phyloP scores from a whole-genome alignment of 805 yeast species.

The Brettanomyces sp. region DNA sequence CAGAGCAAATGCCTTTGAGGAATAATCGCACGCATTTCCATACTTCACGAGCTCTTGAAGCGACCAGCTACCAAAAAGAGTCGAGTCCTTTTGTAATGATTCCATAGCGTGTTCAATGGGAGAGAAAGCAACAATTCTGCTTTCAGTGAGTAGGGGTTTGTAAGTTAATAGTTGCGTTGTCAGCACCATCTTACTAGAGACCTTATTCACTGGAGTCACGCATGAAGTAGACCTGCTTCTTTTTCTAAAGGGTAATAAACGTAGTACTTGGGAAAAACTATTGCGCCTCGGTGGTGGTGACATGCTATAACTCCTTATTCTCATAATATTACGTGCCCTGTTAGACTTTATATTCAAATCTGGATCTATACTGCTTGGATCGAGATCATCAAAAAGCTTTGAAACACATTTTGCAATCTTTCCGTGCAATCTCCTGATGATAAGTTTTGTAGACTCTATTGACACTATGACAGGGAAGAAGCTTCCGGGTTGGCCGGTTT shows the following conservation, averaged over 20 bases:
- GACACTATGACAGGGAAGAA: conserved; percentile 20
- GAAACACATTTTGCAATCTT: conserved; percentile 9
- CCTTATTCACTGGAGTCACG: background rate
- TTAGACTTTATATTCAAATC: conserved; percentile 17
- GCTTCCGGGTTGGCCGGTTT: background rate
- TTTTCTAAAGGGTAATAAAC: background rate
- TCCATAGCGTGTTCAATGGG: conserved; percentile 4
- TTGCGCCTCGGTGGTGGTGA: background rate
- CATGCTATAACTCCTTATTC: background rate
- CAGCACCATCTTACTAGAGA: background rate
- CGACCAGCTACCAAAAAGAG: conserved; percentile 12
- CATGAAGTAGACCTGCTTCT: background rate
- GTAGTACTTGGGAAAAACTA: background rate
- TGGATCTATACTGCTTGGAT: conserved; percentile 19
- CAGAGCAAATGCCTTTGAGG: conserved; percentile 21
- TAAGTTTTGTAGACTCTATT: conserved; percentile 25
- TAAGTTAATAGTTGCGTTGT: background rate
- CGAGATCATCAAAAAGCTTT: conserved; percentile 14
- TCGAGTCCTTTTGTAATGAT: background rate
- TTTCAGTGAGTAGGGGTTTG: background rate
- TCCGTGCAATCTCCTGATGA: conserved; percentile 14
- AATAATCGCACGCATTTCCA: conserved; percentile 25
- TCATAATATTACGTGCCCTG: background rate
- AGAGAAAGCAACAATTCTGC: background rate
- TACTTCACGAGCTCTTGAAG: conserved; percentile 22